Evolutionary conservation across 176 grass and related monocot genomes (phyloP), one percentile per base, ranked within the genome.

Genomic region (Avena sativa): DNA sequence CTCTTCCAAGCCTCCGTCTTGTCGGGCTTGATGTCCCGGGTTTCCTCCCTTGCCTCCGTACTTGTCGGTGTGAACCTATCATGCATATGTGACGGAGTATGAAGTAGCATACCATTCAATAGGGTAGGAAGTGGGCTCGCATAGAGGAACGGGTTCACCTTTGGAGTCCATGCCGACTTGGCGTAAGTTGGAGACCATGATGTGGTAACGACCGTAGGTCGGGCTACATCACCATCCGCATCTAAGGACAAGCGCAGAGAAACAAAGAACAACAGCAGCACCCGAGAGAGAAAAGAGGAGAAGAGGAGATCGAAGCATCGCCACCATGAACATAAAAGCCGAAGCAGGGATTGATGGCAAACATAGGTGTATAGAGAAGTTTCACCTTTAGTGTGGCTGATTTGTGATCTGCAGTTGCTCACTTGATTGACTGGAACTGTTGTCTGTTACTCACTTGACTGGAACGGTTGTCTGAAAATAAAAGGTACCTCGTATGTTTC

Each of bases 291-390:
- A 56, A 9, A 80, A 74, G 75, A 84, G 64, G 80, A 88, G 48
- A 90, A 74, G 38, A 62, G 43, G 25, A 77, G 50, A 74, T 65
- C 73, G 40, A 94, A 92, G 40, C 85, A 88, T 87, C 85, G 43
- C 62, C 79, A 65, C 12, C 84, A 86, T 57, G 53, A 61, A 77
- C 85, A 88, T 49, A 94, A 78, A 83, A 92, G 81, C 15, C 49
- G 81, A 30, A 82, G 71, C 32, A 87, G 90, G 40, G 79, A 88
- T 69, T 85, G 64, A 89, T 79, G n/a, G 5, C 23, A 67, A 63
- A 2, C 71, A 25, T 9, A 26, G 71, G 12, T 17, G 21, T 72
- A 20, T 43, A 73, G 9, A 77, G 21, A 63, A 32, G 58, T 4
- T 34, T 76, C 12, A 16, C 2, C 6, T 65, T 77, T 19, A 46